Base-by-base conservation (phyloP, 306 rosid genomes). In the Fragaria nilgerrensis region DNA sequence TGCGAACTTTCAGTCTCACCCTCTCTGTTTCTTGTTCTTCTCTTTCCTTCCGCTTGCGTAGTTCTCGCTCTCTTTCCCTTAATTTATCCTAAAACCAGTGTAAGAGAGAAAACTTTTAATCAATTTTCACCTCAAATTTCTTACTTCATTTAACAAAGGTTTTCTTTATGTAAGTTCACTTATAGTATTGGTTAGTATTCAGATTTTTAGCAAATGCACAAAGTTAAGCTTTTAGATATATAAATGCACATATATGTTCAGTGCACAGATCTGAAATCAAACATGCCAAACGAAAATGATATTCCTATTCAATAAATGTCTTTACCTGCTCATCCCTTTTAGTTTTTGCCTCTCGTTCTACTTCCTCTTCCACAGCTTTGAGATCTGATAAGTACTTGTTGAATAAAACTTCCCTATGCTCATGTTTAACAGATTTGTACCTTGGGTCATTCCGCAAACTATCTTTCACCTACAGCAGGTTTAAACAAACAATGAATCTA, bases 1-100 rank as follows among this genome's bases (percentile, higher is more conserved):
- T 88, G 58, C 97, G 88, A 84, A 95, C 93, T 86, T 95, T 95
- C 25, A 80, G 10, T 20, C 97, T 88, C 74, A 92, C 97, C 80
- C 96, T 87, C 84, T 92, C 98, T 87, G 91, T 92, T 87, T 95
- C 98, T 48, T 95, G 98, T 80, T 95, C 98, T 81, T 95, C 97
- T 86, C 98, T 90, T 87, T 95, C 97, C 91, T 95, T 95, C 85
- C 98, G 79, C 85, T 95, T 95, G 78, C 93, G 88, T 75, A 89
- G 75, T 81, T 95, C 97, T 53, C 98, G 87, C 78, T 95, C 98
- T 77, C 98, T 92, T 78, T 92, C 98, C 87, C 89, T 91, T 81
- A 95, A 81, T 80, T 90, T 95, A 39, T 92, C 98, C 98, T 95
- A 78, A 78, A 88, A 80, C 70, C 70, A 73, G 71, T 70, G 55